Conservation (phyloP, 2,329 filamentous ascomycete genomes). For the Xylaria sp. region DNA sequence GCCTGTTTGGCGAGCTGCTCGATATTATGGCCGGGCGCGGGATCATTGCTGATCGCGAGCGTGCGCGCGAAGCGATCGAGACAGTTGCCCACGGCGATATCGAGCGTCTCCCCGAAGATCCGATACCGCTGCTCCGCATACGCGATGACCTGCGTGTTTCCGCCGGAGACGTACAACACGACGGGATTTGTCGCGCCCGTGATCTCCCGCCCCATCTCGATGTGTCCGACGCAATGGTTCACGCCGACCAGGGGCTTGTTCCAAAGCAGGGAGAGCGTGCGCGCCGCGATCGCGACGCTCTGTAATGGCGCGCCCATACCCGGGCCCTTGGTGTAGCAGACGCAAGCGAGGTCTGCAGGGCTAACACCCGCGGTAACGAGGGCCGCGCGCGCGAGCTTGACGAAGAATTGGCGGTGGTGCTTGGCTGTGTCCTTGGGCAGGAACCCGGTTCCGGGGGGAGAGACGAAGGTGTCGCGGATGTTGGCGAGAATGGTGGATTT, state of each 20-base stretch:
- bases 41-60: slow-evolving; percentile 87
- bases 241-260: slow-evolving; percentile 83
- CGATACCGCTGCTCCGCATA: slow-evolving; percentile 92
- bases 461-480: slow-evolving; percentile 86
- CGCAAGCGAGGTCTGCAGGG: slow-evolving; percentile 70
- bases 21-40: slow-evolving; percentile 95
- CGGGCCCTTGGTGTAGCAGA: slow-evolving; percentile 93
- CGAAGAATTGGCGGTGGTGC: slow-evolving; percentile 85
- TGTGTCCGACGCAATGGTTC: slow-evolving; percentile 97
- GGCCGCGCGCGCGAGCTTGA: slow-evolving; percentile 71
- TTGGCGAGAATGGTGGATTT: slow-evolving; percentile 77
- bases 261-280: slow-evolving; percentile 80
- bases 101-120: slow-evolving; percentile 95
- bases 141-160: slow-evolving; percentile 96
- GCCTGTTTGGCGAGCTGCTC: slow-evolving; percentile 81
- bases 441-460: slow-evolving; percentile 89
- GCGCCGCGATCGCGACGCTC: slow-evolving; percentile 77
- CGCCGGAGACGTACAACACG: slow-evolving; percentile 90
- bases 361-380: slow-evolving; percentile 62
- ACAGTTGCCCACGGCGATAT: slow-evolving; percentile 97
- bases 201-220: slow-evolving; percentile 95
- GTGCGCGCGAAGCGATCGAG: slow-evolving; percentile 93
- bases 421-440: slow-evolving; percentile 92
- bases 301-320: slow-evolving; percentile 95
- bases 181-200: slow-evolving; percentile 88